phyloP scores from a whole-genome alignment of 1,284 basidiomycete species.

The Trichosporon sp. region DNA sequence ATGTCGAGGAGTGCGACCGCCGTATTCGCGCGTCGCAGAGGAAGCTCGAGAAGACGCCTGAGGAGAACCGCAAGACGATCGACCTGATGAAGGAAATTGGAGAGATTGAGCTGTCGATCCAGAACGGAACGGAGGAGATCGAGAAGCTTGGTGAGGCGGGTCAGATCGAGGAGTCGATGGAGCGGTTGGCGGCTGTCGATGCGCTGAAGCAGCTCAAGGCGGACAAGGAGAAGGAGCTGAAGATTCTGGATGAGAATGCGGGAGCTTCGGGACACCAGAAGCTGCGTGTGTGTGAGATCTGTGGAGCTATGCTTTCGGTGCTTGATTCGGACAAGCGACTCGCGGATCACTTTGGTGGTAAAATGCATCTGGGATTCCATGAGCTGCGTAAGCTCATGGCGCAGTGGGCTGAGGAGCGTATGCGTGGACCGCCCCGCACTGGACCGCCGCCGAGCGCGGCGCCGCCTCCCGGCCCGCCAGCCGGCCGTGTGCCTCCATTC shows the following conservation, averaged over 20 bases:
- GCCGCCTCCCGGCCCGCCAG: slow-evolving; percentile 7
- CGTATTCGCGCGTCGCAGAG: slow-evolving; percentile 90
- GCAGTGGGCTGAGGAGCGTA: slow-evolving; percentile 80
- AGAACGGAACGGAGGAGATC: slow-evolving; percentile 97
- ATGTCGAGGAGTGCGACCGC: slow-evolving; percentile 97
- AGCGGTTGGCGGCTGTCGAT: slow-evolving; percentile 94
- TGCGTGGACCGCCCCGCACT: slow-evolving; percentile 55
- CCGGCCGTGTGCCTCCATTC: slow-evolving; percentile 23
- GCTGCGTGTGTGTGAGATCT: slow-evolving; percentile 97
- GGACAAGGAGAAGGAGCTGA: slow-evolving; percentile 95
- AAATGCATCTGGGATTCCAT: slow-evolving; percentile 99
- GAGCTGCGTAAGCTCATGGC: slow-evolving; percentile 88
- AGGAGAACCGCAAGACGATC: slow-evolving; percentile 98
- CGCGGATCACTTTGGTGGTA: slow-evolving; percentile 99
- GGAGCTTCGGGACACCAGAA: slow-evolving; percentile 99
- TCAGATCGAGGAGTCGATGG: slow-evolving; percentile 96
- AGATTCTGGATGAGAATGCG: slow-evolving; percentile 94
- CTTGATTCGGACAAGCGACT: slow-evolving; percentile 97
- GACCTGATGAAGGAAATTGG: slow-evolving; percentile 99
- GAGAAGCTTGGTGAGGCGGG: slow-evolving; percentile 93
- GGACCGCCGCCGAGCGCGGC: slow-evolving; percentile 19
- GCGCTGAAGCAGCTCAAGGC: slow-evolving; percentile 92
- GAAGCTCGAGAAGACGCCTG: slow-evolving; percentile 95
- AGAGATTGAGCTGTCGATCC: slow-evolving; percentile 96
- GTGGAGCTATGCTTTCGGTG: slow-evolving; percentile 95